These are phyloP conservation scores for Ambrosia hybrid DNA, from an alignment of 140 eudicot genomes.

Conservation along the genomic window DNA sequence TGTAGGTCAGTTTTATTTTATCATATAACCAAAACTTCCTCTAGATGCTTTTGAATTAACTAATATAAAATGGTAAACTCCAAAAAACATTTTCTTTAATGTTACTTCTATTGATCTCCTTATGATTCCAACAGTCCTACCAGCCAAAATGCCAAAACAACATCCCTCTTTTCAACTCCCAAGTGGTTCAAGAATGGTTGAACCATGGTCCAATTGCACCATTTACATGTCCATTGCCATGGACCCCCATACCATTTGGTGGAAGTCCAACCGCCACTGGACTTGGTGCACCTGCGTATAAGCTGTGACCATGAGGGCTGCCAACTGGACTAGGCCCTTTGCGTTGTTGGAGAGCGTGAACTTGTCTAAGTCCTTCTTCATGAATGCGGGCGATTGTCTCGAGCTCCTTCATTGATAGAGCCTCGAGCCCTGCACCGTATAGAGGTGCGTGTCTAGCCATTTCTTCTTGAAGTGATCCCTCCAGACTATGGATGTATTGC, in stretches of 20 bases:
- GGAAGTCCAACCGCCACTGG: constrained; percentile 71
- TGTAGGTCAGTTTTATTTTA: background rate
- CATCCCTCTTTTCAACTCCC: constrained; percentile 3
- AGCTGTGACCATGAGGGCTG: constrained; percentile 61
- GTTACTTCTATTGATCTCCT: constrained; percentile 3
- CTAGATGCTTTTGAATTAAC: constrained; percentile 19
- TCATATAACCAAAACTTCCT: constrained; percentile 17
- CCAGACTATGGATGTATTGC: constrained; percentile 86
- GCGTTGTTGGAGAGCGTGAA: constrained; percentile 53
- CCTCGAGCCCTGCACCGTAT: constrained; percentile 87
- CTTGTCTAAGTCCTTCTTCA: constrained; percentile 87
- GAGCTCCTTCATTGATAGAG: constrained; percentile 85
- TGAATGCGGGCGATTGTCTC: constrained; percentile 89
- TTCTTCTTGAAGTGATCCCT: constrained; percentile 84
- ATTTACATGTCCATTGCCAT: constrained; percentile 30
- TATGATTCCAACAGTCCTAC: constrained; percentile 34
- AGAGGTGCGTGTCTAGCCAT: constrained; percentile 93
- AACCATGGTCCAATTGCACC: constrained; percentile 89
- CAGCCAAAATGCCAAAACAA: constrained; percentile 21
- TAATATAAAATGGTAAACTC: constrained; percentile 18
- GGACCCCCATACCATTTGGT: constrained; percentile 39
- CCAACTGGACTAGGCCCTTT: constrained; percentile 53
- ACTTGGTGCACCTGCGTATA: constrained; percentile 42
- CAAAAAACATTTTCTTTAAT: background rate
- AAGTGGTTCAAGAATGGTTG: constrained; percentile 57